Conservation (phyloP, 768 basidiomycete genomes). For the Suillus fuscotomentosus region DNA sequence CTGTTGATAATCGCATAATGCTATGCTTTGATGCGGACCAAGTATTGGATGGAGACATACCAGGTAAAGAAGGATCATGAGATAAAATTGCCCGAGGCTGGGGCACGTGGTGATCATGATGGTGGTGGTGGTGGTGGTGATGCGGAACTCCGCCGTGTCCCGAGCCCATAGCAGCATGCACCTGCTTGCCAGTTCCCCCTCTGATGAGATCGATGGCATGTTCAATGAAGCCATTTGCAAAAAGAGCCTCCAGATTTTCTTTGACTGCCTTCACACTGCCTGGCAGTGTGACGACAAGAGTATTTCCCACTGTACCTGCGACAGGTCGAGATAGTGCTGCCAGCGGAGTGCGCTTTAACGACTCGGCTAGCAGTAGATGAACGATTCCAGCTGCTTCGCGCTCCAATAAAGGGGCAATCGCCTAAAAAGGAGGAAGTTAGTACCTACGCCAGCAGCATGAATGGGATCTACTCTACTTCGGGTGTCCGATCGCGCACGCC, state of each 20-base stretch:
- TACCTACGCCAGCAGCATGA: neutral
- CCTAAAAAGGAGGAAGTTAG: conserved; percentile 34
- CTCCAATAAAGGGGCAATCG: conserved; percentile 61
- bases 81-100: conserved; percentile 59
- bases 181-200: conserved; percentile 61
- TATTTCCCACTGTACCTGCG: conserved; percentile 66
- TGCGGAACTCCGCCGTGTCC: conserved; percentile 27
- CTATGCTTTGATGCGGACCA: neutral
- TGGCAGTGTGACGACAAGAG: conserved; percentile 77
- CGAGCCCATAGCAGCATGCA: conserved; percentile 52
- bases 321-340: conserved; percentile 84
- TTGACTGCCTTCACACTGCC: conserved; percentile 84
- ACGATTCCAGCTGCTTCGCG: conserved; percentile 70
- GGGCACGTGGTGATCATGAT: conserved; percentile 45
- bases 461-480: conserved; percentile 62
- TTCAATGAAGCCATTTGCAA: conserved; percentile 54
- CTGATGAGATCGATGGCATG: conserved; percentile 74
- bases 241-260: conserved; percentile 68
- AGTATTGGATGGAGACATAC: conserved; percentile 37
- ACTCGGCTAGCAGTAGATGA: conserved; percentile 66
- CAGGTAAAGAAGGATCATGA: conserved; percentile 66
- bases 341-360: conserved; percentile 71
- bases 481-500: conserved; percentile 80
- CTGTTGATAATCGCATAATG: conserved; percentile 33
- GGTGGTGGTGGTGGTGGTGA: conserved; percentile 32